Conservation (phyloP, 331 rosid species). For the Quercus phellos region DNA sequence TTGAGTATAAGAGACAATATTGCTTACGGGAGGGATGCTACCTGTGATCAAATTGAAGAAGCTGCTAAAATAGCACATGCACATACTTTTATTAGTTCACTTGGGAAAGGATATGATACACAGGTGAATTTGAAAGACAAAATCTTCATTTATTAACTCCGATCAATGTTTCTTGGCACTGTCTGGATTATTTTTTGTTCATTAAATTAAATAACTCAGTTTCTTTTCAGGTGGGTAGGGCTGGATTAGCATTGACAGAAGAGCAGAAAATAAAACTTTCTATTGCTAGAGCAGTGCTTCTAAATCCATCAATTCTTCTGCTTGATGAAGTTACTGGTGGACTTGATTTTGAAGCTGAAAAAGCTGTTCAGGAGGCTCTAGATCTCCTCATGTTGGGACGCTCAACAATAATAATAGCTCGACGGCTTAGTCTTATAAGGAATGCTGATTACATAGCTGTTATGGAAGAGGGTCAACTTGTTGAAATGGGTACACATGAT, state of each 20-base stretch:
- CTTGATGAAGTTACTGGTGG: conserved; percentile 99
- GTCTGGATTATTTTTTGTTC: conserved; percentile 13
- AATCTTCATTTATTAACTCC: background rate
- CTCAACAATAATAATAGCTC: conserved; percentile 95
- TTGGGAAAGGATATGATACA: conserved; percentile 77
- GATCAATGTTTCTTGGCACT: conserved; percentile 1
- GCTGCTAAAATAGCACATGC: conserved; percentile 99
- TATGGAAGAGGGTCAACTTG: conserved; percentile 99
- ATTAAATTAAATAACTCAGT: background rate
- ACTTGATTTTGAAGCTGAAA: conserved; percentile 99
- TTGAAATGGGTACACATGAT: conserved; percentile 99
- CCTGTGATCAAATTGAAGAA: conserved; percentile 95
- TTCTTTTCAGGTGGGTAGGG: conserved; percentile 82
- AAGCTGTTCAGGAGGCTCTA: conserved; percentile 87
- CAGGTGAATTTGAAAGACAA: conserved; percentile 55
- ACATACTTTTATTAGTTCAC: conserved; percentile 91
- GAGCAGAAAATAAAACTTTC: conserved; percentile 96
- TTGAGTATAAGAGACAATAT: conserved; percentile 95
- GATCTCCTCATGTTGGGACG: conserved; percentile 99
- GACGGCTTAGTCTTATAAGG: conserved; percentile 97
- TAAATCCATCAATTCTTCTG: conserved; percentile 91
- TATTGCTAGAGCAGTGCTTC: conserved; percentile 95
- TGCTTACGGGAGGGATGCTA: conserved; percentile 94
- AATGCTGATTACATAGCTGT: conserved; percentile 99
- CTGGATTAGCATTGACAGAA: conserved; percentile 84